Conservation (phyloP, 345 rosid genomes). For the Arabis hirsuta region DNA sequence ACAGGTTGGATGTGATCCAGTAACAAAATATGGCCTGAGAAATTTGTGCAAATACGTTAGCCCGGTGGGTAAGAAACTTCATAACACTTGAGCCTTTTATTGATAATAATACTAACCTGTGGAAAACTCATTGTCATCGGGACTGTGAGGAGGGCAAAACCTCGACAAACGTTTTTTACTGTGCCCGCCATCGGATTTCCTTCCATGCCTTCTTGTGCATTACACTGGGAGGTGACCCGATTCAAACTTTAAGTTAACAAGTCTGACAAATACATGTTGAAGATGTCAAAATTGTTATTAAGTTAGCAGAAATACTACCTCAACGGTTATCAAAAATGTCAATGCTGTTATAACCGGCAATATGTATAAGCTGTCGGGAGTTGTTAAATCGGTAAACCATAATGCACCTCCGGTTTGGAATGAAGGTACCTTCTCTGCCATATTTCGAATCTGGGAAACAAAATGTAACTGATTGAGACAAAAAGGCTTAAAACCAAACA, state of each 20-base stretch:
- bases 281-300: constrained; percentile 15
- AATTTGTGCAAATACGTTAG: neutral
- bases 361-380: constrained; percentile 70
- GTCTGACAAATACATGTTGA: neutral
- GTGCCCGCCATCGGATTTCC: constrained; percentile 67
- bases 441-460: constrained; percentile 61
- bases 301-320: constrained; percentile 57
- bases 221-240: constrained; percentile 46
- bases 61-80: too few species aligned
- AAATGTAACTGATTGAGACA: constrained; percentile 5
- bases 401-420: constrained; percentile 81
- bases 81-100: too few species aligned
- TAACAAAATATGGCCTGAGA: constrained; percentile 92
- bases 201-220: constrained; percentile 91
- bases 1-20: constrained; percentile 85
- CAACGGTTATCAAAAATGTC: constrained; percentile 75
- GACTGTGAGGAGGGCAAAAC: constrained; percentile 64
- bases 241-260: constrained; percentile 3
- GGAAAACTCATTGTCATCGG: constrained; percentile 82
- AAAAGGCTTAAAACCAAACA: too few species aligned
- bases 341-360: constrained; percentile 71
- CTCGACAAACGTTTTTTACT: constrained; percentile 63
- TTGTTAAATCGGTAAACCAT: constrained; percentile 81
- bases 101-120: constrained; percentile 48
- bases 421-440: constrained; percentile 91